These are phyloP conservation scores for Sphaerobolus stellatus DNA, from an alignment of 1,284 basidiomycete species.

Conservation along the genomic window DNA sequence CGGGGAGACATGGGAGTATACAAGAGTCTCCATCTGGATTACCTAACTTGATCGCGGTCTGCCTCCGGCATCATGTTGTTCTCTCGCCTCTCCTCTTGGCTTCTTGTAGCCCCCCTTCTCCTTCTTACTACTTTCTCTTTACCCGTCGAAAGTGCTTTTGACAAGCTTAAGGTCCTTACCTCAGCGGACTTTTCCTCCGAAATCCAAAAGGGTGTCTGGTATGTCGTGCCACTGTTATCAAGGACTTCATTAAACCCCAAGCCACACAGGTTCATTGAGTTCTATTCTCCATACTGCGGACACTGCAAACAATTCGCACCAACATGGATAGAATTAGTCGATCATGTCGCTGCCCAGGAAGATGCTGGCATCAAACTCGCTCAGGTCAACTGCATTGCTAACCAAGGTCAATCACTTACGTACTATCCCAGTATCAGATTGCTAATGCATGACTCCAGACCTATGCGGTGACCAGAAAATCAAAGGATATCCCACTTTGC, in stretches of 20 bases:
- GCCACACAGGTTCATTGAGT: conserved; percentile 56
- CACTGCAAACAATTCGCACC: conserved; percentile 80
- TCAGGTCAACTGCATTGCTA: conserved; percentile 80
- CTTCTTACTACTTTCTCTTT: conserved; percentile 35
- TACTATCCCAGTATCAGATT: not conserved
- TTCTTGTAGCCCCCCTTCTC: conserved; percentile 34
- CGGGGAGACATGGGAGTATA: conserved; percentile 51
- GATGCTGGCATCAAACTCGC: conserved; percentile 70
- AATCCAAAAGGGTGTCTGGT: conserved; percentile 24
- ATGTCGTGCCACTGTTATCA: not conserved
- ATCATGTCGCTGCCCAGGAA: conserved; percentile 41
- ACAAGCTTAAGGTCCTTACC: conserved; percentile 25
- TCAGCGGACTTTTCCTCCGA: conserved; percentile 15
- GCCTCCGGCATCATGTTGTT: not conserved
- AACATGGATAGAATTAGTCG: conserved; percentile 74
- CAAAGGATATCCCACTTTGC: conserved; percentile 77
- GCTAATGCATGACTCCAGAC: conserved; percentile 46
- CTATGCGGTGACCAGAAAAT: conserved; percentile 72
- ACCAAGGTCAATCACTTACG: not conserved
- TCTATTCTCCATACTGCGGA: conserved; percentile 77
- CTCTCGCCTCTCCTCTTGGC: conserved; percentile 8
- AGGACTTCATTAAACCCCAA: not conserved
- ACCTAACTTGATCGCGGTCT: not conserved
- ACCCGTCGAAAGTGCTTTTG: conserved; percentile 35
- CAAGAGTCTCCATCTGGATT: conserved; percentile 50